Evolutionary conservation across 148 eudicot genomes (phyloP).

Genomic region (Cornus florida): DNA sequence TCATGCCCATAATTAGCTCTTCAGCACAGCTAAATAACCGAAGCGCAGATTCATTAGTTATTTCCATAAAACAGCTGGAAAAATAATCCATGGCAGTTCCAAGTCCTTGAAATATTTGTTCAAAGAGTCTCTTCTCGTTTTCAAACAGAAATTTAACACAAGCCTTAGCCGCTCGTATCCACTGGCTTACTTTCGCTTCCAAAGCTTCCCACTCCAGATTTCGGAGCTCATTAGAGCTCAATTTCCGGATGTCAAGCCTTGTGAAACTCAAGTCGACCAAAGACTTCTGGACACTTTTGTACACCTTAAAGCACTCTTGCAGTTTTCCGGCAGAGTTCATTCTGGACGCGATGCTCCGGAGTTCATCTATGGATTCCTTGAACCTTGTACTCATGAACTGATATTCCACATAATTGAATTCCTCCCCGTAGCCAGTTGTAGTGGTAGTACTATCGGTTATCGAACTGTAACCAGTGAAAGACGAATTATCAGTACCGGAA

Average conservation of each 20-base stretch:
- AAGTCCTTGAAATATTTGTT: slow-evolving; percentile 54
- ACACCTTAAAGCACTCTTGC: slow-evolving; percentile 73
- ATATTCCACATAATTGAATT: not conserved
- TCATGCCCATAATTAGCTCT: slow-evolving; percentile 46
- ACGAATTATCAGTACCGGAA: no score
- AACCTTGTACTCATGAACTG: slow-evolving; percentile 8
- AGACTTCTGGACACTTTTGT: slow-evolving; percentile 60
- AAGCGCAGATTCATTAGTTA: slow-evolving; percentile 62
- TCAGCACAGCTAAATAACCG: slow-evolving; percentile 72
- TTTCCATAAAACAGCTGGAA: slow-evolving; percentile 54
- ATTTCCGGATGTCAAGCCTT: slow-evolving; percentile 62
- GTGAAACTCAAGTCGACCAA: slow-evolving; percentile 53
- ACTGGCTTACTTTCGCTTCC: slow-evolving; percentile 64
- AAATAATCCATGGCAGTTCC: slow-evolving; percentile 32
- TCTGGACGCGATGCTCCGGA: slow-evolving; percentile 63
- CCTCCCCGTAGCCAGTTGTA: no score
- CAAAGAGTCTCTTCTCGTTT: slow-evolving; percentile 60
- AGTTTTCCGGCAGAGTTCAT: slow-evolving; percentile 70
- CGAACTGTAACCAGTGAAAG: no score
- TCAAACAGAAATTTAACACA: slow-evolving; percentile 63
- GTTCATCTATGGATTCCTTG: slow-evolving; percentile 38
- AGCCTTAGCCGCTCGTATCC: slow-evolving; percentile 70
- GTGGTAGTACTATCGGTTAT: no score
- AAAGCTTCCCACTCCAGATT: slow-evolving; percentile 58
- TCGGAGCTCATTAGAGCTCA: slow-evolving; percentile 60